Evolutionary conservation across 192 early-diverging fungal genomes (phyloP), one percentile per base, ranked within the genome.

Genomic region (Entrophospora sp.): DNA sequence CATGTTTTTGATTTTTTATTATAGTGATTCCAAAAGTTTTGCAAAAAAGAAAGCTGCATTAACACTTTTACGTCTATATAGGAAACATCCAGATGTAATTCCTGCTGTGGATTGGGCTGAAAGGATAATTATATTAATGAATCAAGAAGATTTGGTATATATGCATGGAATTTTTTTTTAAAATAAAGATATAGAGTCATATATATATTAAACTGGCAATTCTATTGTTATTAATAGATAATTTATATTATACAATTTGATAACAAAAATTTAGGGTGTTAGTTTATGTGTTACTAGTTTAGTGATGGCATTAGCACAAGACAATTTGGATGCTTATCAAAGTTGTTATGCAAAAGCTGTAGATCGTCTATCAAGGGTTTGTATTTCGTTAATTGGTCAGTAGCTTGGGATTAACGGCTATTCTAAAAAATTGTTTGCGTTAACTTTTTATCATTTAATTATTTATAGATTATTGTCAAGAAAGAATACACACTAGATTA

Each of bases 1-100:
- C 32, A 44, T 8, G n/a, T 57, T 42, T n/a, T n/a, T n/a, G n/a
- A n/a, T n/a, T n/a, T n/a, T n/a, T n/a, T n/a, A n/a, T n/a, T n/a
- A 38, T 64, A 85, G 84, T 37, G 80, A 77, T 44, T 83, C 86
- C 24, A 83, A 83, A 70, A 78, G 83, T 55, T 99, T 99, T 83
- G 87, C 95, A 42, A 91, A 91, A 58, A 99, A 99, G 75, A 99
- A 99, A 81, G 94, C 96, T 0, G 94, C 95, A 14, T 73, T 99
- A 58, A 95, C 93, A 49, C 71, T 99, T 58, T 72, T 99, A 55
- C 84, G 91, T 8, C 74, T 99, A 53, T 88, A 89, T 77, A 79
- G 97, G 32, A 91, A 91, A 73, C 86, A 89, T 66, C 92, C 94
- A 5, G 93, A 96, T 28, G 79, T 92, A 5, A 84, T 98, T 45